Evolutionary conservation across 306 rosid species (phyloP), one percentile per base, ranked within the genome.

Genomic region (Casuarina glauca): DNA sequence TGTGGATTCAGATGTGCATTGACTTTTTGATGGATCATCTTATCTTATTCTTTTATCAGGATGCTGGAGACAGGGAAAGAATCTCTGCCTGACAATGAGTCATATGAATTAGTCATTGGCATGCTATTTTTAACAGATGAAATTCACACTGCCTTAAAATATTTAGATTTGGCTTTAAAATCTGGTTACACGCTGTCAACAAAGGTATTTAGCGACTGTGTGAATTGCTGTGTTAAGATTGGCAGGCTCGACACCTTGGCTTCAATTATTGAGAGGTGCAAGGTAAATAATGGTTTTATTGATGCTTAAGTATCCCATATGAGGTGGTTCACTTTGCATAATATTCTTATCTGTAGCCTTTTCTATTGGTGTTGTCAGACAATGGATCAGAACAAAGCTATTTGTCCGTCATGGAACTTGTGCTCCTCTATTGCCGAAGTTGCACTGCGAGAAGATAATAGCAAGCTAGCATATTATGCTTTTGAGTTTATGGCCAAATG

Each of bases 321-420:
- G 17, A 32, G 15, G 57, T 45, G 50, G 68, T 55, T 78, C 73
- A 49, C 46, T 39, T 74, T 76, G 75, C 49, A 74, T 82, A 1
- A 73, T 73, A 52, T 60, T 64, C 55, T 82, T 81, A 38, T 74
- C 50, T 71, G 63, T 80, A 43, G 68, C 57, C 64, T 44, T 60
- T 76, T 26, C 49, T 74, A 48, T 73, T 83, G 80, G 67, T 81
- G 72, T 80, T 81, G 77, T 78, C 89, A 95, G 98, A 44, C 90
- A 69, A 88, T 90, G 89, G 97, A 84, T 49, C 89, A 93, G 80
- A 96, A 96, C 90, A 96, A 93, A 87, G 89, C 99, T 62, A 97
- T 96, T 82, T 91, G 97, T 84, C 99, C 99, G 3, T 10, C 92
- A 3, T 91, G 97, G 99, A 81, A 55, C 72, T 42, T 80, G 89